Evolutionary conservation across 2,329 filamentous ascomycete genomes (phyloP).

Genomic region (Curvularia sp.): DNA sequence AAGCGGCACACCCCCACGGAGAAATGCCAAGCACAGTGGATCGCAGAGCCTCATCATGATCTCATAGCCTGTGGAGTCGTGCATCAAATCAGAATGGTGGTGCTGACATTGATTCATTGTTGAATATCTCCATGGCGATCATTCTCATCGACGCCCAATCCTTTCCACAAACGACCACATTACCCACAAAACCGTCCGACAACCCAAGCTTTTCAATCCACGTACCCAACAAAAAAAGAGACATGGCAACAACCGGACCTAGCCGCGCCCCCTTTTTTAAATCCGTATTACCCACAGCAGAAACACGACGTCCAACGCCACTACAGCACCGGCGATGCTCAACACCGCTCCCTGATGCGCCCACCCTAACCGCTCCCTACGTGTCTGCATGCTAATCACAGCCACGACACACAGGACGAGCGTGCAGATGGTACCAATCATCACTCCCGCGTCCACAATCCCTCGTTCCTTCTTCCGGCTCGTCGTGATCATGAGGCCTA

Average conservation of each 20-base stretch:
- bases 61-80: constrained; percentile 17
- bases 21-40: constrained; percentile 15
- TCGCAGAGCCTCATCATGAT: constrained; percentile 26
- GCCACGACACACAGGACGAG: constrained; percentile 54
- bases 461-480: constrained; percentile 71
- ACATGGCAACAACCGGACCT: neutral
- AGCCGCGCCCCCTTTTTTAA: constrained; percentile 2
- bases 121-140: constrained; percentile 8
- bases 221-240: constrained; percentile 8
- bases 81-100: constrained; percentile 1
- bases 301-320: constrained; percentile 41
- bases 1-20: constrained; percentile 15
- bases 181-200: constrained; percentile 1
- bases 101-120: constrained; percentile 8
- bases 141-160: constrained; percentile 5
- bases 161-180: constrained; percentile 7
- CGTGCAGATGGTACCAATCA: constrained; percentile 72
- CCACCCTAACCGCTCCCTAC: constrained; percentile 41
- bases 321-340: constrained; percentile 34
- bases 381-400: constrained; percentile 43
- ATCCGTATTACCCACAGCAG: constrained; percentile 42
- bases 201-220: neutral
- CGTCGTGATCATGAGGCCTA: constrained; percentile 70
- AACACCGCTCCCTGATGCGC: constrained; percentile 42
- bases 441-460: constrained; percentile 77